Base-by-base conservation (phyloP, 352 stramenopile species). In the Lagenidium sp. region DNA sequence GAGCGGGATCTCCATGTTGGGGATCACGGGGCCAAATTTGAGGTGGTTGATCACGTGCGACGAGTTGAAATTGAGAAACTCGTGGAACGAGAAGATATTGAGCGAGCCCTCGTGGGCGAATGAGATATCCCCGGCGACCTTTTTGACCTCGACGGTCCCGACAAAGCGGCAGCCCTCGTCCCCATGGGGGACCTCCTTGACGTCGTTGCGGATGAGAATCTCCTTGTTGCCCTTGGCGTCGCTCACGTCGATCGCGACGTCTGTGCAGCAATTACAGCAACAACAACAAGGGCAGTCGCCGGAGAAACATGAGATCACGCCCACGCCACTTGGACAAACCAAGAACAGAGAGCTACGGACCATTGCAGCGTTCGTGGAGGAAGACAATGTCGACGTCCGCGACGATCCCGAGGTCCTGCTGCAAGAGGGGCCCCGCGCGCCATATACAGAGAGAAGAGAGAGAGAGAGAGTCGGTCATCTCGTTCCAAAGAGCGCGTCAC, bases 51-150 rank as follows among this genome's bases (percentile, higher is more conserved):
- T 50, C 41, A 78, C 65, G 54, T 94, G 82, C 31, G 79, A 92
- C 41, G 82, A 81, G 55, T 94, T 94, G 50, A 94, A 94, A 49
- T 88, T 84, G 60, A 94, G 73, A 47, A 94, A 92, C 31, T 94
- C 78, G 44, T 76, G 64, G 48, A 91, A 88, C 36, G 72, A 89
- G 54, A 91, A 91, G 47, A 94, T 79, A 30, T 79, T 89, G 53
- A 94, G 56, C 53, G 78, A 85, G 26, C 81, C 81, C 43, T 79
- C 72, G 47, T 94, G 81, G n/a, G 72, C 79, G 36, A 94, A 94
- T 47, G 72, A 86, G 48, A 94, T 65, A 47, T 90, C 78, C 4
- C 76, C 81, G 21, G 76, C 78, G 41, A 91, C 72, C 43, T 94
- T 94, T 39, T 91, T 72, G 40, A 94, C 59, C 28, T 83, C 65